Conservation (phyloP, 2,329 filamentous ascomycete genomes). For the Apiospora rasikravindrae region DNA sequence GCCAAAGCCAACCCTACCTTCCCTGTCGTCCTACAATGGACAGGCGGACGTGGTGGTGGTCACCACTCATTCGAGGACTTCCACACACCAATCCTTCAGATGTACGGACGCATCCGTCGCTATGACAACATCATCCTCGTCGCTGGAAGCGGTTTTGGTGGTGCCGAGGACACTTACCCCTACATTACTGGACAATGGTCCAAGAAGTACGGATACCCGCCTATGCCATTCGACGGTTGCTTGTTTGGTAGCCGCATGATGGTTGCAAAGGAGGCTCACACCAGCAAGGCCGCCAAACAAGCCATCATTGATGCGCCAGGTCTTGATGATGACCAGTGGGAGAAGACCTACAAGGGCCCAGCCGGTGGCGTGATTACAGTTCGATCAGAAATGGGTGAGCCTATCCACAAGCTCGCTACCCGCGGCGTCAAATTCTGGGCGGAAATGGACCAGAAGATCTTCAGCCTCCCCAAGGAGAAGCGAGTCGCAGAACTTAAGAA, state of each 20-base stretch:
- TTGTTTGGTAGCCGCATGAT: conserved; percentile 93
- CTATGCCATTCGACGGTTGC: conserved; percentile 94
- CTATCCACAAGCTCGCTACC: conserved; percentile 97
- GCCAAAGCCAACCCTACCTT: conserved; percentile 93
- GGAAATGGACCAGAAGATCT: conserved; percentile 99
- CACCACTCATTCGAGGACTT: conserved; percentile 97
- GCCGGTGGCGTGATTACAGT: conserved; percentile 96
- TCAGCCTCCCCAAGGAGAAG: conserved; percentile 94
- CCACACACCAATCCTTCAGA: conserved; percentile 87
- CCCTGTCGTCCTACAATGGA: conserved; percentile 95
- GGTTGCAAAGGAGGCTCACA: conserved; percentile 91
- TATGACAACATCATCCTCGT: conserved; percentile 87
- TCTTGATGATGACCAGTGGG: conserved; percentile 83
- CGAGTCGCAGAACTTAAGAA: conserved; percentile 86
- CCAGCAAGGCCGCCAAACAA: conserved; percentile 85
- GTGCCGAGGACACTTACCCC: conserved; percentile 87
- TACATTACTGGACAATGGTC: conserved; percentile 92
- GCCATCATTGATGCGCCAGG: conserved; percentile 87
- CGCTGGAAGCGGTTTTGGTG: conserved; percentile 90
- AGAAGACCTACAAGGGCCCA: conserved; percentile 89
- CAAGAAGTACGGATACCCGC: conserved; percentile 82
- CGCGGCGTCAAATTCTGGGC: conserved; percentile 96
- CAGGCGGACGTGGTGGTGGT: conserved; percentile 88
- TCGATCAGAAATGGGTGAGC: conserved; percentile 98
- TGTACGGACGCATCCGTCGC: conserved; percentile 88